Evolutionary conservation across 768 basidiomycete species (phyloP), one percentile per base, ranked within the genome.

Genomic region (Suillus bovinus): DNA sequence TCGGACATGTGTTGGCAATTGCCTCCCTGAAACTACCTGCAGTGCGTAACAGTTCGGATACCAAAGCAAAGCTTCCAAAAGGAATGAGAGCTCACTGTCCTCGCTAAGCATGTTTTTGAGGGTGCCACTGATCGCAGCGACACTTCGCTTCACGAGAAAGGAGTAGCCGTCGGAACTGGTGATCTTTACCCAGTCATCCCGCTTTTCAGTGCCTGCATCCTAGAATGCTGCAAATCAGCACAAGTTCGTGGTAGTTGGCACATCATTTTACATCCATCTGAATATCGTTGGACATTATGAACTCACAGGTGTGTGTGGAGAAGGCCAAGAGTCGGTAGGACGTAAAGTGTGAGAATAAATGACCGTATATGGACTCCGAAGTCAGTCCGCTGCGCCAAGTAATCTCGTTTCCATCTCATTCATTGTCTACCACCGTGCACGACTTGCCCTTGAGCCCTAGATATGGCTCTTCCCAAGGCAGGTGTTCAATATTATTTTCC

Each of bases 81-180:
- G 54, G 57, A 56, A 63, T 44, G 24, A 34, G 59, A 47, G 74
- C 82, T 65, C 53, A 91, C 92, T 86, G 59, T 86, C 84, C 38
- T 83, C 81, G 70, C 88, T 90, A 65, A 96, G 76, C 86, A 90
- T 93, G 70, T 85, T 88, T 68, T 84, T 84, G 75, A 97, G 85
- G 0, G 90, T 94, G 11, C 89, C 93, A 67, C 94, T 95, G 14
- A 82, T 81, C 59, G 85, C 80, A 16, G 91, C 93, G 17, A 94
- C 83, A 63, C 84, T 90, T 41, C 91, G 83, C 57, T 82, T 83
- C 56, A 96, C 82, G 61, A 96, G 82, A 73, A 89, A 96, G 1
- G 88, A 84, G 72, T 87, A 93, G 0, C 93, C 93, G 66, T 96
- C 94, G 2, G 79, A 81, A 73, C 89, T 92, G 46, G 83, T 83